These are phyloP conservation scores for Xylaria castorea DNA, from an alignment of 495 filamentous ascomycete species.

Conservation along the genomic window DNA sequence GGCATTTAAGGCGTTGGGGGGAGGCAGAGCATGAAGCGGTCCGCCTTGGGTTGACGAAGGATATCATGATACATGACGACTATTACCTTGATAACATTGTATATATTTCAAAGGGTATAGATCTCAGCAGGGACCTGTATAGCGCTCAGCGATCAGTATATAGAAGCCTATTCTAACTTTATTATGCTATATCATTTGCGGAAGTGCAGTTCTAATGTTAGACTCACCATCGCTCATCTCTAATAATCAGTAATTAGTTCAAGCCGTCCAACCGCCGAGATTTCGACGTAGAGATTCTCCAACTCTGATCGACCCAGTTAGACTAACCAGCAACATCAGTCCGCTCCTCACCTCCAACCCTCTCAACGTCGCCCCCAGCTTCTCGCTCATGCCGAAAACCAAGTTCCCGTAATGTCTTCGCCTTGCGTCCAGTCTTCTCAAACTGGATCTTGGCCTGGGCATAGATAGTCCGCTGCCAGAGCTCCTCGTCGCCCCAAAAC, in stretches of 20 bases:
- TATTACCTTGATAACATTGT: not conserved
- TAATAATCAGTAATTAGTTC: not conserved
- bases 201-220: not conserved
- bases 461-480: slow-evolving; percentile 62
- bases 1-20: slow-evolving; percentile 12
- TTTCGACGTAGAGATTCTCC: not conserved
- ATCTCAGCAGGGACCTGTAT: not conserved
- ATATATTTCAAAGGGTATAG: not conserved
- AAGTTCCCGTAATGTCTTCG: slow-evolving; percentile 51
- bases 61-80: not conserved
- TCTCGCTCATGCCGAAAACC: slow-evolving; percentile 46
- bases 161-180: not conserved
- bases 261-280: not conserved
- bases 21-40: not conserved
- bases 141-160: not conserved
- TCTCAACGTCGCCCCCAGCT: slow-evolving; percentile 5
- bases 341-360: slow-evolving; percentile 16
- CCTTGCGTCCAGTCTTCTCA: slow-evolving; percentile 49
- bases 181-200: not conserved
- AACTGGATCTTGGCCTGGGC: slow-evolving; percentile 54
- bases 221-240: not conserved
- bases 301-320: not conserved
- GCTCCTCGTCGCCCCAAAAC: slow-evolving; percentile 69
- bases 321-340: slow-evolving; percentile 1
- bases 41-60: not conserved